phyloP scores from a whole-genome alignment of 257 asterid species.

The Solanum verrucosum region DNA sequence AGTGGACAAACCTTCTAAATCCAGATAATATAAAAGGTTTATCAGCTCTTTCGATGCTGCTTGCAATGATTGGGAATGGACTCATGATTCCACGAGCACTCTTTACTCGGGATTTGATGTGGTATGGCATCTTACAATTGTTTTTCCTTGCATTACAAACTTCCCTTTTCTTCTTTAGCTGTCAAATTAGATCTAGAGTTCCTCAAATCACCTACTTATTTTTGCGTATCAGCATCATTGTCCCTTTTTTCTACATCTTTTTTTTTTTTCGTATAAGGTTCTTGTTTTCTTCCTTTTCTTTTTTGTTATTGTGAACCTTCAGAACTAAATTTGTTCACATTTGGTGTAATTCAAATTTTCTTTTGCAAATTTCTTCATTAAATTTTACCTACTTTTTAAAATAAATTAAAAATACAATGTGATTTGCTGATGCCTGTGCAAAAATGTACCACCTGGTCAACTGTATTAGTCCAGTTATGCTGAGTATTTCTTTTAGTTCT shows the following conservation, averaged over 20 bases:
- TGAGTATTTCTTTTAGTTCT: neutral
- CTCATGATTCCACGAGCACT: slow-evolving; percentile 93
- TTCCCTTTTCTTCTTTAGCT: neutral
- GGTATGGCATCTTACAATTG: slow-evolving; percentile 32
- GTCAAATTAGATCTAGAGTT: neutral
- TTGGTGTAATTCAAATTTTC: neutral
- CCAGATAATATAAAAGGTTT: slow-evolving; percentile 84
- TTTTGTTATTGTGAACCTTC: neutral
- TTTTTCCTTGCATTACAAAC: neutral
- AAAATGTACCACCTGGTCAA: neutral
- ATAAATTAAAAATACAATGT: neutral
- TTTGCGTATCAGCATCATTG: neutral
- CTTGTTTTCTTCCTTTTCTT: neutral
- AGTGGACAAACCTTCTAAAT: slow-evolving; percentile 89
- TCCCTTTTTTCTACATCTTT: neutral
- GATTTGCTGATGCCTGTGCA: neutral
- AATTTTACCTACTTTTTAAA: neutral
- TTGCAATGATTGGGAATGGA: slow-evolving; percentile 92
- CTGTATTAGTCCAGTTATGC: neutral
- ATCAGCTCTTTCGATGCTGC: slow-evolving; percentile 88
- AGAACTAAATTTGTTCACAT: neutral
- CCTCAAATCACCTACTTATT: neutral
- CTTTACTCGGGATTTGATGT: slow-evolving; percentile 82
- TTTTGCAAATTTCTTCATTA: neutral
- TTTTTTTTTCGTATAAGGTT: neutral